These are phyloP conservation scores for Cladosporium sp. DNA, from an alignment of 2,329 filamentous ascomycete species.

Conservation along the genomic window DNA sequence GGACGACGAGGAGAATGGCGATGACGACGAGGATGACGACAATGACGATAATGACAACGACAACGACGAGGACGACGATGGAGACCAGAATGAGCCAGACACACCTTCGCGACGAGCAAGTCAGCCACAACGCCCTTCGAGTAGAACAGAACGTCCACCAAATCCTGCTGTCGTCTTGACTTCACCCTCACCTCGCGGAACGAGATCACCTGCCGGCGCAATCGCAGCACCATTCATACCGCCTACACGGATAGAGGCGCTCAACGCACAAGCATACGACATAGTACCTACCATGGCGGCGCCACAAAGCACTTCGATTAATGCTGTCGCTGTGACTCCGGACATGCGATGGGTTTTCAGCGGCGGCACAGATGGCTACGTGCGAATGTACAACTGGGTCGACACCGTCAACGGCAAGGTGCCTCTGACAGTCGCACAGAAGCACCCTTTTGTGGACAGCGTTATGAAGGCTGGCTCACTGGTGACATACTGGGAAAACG, in stretches of 20 bases:
- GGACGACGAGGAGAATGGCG: conserved; percentile 35
- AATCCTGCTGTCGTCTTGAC: conserved; percentile 47
- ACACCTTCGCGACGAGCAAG: conserved; percentile 38
- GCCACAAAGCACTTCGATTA: conserved; percentile 92
- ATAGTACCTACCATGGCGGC: conserved; percentile 96
- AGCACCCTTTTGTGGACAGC: conserved; percentile 94
- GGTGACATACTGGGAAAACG: conserved; percentile 98
- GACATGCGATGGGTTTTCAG: conserved; percentile 95
- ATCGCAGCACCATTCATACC: conserved; percentile 27
- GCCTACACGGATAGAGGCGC: conserved; percentile 66
- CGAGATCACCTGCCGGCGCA: conserved; percentile 28
- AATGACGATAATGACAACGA: conserved; percentile 36
- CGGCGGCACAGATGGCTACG: conserved; percentile 90
- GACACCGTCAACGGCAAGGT: conserved; percentile 94
- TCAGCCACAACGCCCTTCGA: conserved; percentile 10
- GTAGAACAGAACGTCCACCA: conserved; percentile 3
- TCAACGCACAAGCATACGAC: conserved; percentile 79
- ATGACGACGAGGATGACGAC: conserved; percentile 36
- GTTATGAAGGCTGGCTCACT: conserved; percentile 92
- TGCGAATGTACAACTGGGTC: conserved; percentile 92
- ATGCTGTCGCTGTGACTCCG: conserved; percentile 83
- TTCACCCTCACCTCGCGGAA: conserved; percentile 41
- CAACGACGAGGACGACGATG: conserved; percentile 23
- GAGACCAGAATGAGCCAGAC: conserved; percentile 42
- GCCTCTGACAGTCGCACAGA: conserved; percentile 87